Base-by-base conservation (phyloP, 768 basidiomycete species). In the Dacryopinax primogenitus region DNA sequence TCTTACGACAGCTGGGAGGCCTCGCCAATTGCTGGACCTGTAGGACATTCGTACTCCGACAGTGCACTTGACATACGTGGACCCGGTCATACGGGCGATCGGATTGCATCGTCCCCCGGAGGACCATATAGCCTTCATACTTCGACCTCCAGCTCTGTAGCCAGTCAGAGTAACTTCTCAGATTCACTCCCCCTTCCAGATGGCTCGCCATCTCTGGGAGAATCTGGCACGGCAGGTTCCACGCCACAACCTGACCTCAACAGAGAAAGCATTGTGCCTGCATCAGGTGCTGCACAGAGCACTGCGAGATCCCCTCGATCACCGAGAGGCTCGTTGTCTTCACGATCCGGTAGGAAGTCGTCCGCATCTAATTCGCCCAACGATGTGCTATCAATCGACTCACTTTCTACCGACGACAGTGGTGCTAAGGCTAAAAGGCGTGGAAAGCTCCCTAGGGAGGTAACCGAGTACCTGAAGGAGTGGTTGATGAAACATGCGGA, bases 401-500 rank as follows among this genome's bases (percentile, higher is more conserved):
- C 51, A 7, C 51, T 58, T 32, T 13, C 51, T 32, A 21, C 51
- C 13, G 51, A 58, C 18, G 51, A 58, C 51, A 58, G 26, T 30
- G 32, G 30, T 58, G 4, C 51, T 4, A 58, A 58, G 18, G 51
- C 26, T 15, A 58, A 58, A 30, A 58, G 63, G 23, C 83, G 90
- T 65, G 89, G 90, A 66, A 92, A 92, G 76, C 82, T 92, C 11
- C 90, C 90, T 45, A 92, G 92, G 78, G 88, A 90, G 76, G 90
- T 90, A 36, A 92, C 90, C 33, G 90, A 92, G 76, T 90, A 84
- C 71, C 82, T 92, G 75, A 90, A 91, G 71, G 85, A 88, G 7
- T 92, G 90, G 90, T 78, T 92, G 34, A 87, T 92, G 72, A 83
- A 87, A 68, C 90, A 92, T 72, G 87, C 87, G 1, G 90, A 92